Evolutionary conservation across 1,139 yeast species (phyloP).

Genomic region (Neolecta irregularis): DNA sequence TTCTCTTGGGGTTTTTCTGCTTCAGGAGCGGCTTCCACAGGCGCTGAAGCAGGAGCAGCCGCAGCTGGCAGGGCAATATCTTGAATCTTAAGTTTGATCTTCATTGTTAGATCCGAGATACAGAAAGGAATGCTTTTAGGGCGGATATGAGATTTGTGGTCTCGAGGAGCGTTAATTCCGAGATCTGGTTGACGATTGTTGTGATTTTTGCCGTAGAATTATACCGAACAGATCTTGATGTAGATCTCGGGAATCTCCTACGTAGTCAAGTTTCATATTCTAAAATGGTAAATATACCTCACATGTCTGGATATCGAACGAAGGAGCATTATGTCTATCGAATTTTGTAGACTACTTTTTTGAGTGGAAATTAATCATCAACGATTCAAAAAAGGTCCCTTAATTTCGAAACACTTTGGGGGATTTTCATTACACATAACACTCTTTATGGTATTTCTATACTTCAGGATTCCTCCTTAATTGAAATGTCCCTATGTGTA

Average conservation of each 20-base stretch:
- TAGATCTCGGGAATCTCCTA: slow-evolving; percentile 6
- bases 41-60: slow-evolving; percentile 53
- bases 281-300: not conserved
- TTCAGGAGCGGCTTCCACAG: slow-evolving; percentile 52
- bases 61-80: slow-evolving; percentile 80
- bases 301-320: too few species aligned
- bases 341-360: too few species aligned
- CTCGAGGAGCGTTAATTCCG: slow-evolving; percentile 76
- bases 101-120: slow-evolving; percentile 3
- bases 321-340: too few species aligned
- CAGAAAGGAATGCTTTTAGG: slow-evolving; percentile 34
- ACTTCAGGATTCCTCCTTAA: too few species aligned
- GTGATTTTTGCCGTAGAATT: slow-evolving; percentile 51
- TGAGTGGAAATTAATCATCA: too few species aligned
- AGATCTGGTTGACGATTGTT: slow-evolving; percentile 76
- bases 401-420: too few species aligned
- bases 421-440: too few species aligned
- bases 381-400: too few species aligned
- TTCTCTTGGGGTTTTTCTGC: slow-evolving; percentile 70
- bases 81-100: slow-evolving; percentile 68
- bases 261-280: not conserved
- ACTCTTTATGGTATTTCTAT: too few species aligned
- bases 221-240: too few species aligned
- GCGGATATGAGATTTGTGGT: slow-evolving; percentile 73
- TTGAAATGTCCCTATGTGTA: too few species aligned